Conservation (phyloP, 2,329 filamentous ascomycete genomes). For the Aspergillus carbonarius region DNA sequence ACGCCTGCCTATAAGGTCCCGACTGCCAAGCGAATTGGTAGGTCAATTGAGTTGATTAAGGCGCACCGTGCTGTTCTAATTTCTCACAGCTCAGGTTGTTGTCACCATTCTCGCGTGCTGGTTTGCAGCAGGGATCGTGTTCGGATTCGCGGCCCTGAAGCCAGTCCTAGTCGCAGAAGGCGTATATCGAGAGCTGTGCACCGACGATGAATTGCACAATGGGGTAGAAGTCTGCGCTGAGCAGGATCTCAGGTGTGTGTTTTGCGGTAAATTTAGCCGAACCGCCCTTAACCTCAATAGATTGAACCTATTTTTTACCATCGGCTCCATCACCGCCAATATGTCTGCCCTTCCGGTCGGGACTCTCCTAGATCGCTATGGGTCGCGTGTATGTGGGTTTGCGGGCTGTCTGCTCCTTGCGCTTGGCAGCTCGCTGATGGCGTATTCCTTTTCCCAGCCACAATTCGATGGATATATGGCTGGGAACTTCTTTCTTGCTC, state of each 20-base stretch:
- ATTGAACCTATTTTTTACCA: constrained; percentile 88
- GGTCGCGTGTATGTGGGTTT: constrained; percentile 74
- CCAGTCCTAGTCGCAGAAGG: constrained; percentile 73
- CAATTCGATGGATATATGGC: constrained; percentile 70
- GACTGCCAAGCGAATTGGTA: constrained; percentile 35
- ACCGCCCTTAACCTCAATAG: constrained; percentile 22
- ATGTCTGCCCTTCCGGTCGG: constrained; percentile 81
- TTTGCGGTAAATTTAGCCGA: not conserved
- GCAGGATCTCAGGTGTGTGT: constrained; percentile 53
- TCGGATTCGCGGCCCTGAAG: constrained; percentile 83
- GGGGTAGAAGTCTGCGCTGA: constrained; percentile 56
- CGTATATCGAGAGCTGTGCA: constrained; percentile 68
- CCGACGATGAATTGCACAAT: constrained; percentile 46
- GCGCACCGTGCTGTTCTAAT: constrained; percentile 4
- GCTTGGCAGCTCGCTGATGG: constrained; percentile 68
- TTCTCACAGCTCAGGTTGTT: constrained; percentile 55
- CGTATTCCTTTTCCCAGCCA: constrained; percentile 61
- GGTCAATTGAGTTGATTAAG: not conserved
- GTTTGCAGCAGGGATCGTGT: constrained; percentile 74
- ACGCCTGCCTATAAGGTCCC: constrained; percentile 53
- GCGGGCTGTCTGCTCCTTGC: constrained; percentile 67
- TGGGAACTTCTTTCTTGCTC: constrained; percentile 71
- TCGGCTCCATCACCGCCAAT: constrained; percentile 84
- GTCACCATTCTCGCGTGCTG: constrained; percentile 71
- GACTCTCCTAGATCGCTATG: constrained; percentile 77